These are phyloP conservation scores for Phaseolus lunatus DNA, from an alignment of 306 rosid genomes.

Conservation along the genomic window DNA sequence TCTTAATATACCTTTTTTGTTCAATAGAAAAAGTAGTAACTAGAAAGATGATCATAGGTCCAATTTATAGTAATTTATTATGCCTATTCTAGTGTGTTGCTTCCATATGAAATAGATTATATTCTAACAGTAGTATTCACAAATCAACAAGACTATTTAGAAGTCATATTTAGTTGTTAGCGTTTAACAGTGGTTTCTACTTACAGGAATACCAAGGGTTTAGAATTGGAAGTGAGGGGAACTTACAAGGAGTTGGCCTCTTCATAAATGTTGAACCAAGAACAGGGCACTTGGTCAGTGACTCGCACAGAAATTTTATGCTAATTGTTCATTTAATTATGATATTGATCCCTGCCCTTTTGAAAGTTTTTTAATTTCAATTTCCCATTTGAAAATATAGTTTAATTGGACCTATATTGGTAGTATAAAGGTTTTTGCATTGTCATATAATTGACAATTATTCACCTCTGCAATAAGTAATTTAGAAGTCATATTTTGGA, in stretches of 20 bases:
- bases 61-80: conserved; percentile 16
- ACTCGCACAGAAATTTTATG: conserved; percentile 20
- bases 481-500: no score
- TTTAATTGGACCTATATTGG: no score
- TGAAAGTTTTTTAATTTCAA: not conserved
- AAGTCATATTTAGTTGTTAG: not conserved
- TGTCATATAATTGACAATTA: no score
- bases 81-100: conserved; percentile 24
- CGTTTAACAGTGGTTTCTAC: conserved; percentile 40
- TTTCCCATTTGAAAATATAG: conserved; percentile 8
- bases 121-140: not conserved
- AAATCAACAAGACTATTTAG: conserved; percentile 13
- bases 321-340: conserved; percentile 35
- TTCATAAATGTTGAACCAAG: conserved; percentile 83
- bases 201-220: conserved; percentile 92
- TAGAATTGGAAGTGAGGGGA: conserved; percentile 89
- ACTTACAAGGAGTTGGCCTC: conserved; percentile 93
- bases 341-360: not conserved
- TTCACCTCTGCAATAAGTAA: no score
- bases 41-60: conserved; percentile 11
- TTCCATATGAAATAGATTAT: conserved; percentile 14
- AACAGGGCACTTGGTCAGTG: conserved; percentile 90
- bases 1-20: conserved; percentile 9
- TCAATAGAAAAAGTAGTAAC: not conserved
- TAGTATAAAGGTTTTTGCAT: no score